Conservation (phyloP, 257 asterid species). For the Nicotiana otophora region DNA sequence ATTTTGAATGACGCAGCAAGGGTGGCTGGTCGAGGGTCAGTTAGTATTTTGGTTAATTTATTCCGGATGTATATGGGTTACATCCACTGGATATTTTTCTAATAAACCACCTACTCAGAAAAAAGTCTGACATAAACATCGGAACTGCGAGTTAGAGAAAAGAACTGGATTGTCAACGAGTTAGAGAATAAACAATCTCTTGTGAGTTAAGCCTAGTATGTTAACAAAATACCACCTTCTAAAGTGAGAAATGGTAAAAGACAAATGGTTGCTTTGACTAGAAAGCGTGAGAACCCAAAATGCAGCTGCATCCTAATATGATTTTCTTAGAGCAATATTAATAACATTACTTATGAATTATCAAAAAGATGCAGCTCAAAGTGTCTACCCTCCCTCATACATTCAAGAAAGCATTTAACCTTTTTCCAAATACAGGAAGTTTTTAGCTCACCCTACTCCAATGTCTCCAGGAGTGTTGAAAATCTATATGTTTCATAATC, state of each 20-base stretch:
- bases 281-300: background rate
- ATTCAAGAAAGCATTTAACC: background rate
- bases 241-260: background rate
- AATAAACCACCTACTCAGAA: background rate
- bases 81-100: background rate
- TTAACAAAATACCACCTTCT: background rate
- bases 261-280: background rate
- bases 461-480: background rate
- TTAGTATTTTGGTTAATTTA: background rate
- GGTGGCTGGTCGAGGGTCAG: background rate
- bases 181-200: background rate
- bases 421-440: background rate
- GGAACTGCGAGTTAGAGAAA: background rate
- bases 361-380: background rate
- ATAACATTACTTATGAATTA: background rate
- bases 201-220: background rate
- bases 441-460: background rate
- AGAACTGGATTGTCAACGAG: background rate
- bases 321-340: background rate
- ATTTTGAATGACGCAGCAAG: background rate
- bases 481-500: constrained; percentile 5
- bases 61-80: background rate
- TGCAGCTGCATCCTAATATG: background rate
- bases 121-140: background rate
- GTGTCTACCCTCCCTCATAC: background rate